Conservation (phyloP, 1,284 basidiomycete species). For the Rugosomyces carneus region DNA sequence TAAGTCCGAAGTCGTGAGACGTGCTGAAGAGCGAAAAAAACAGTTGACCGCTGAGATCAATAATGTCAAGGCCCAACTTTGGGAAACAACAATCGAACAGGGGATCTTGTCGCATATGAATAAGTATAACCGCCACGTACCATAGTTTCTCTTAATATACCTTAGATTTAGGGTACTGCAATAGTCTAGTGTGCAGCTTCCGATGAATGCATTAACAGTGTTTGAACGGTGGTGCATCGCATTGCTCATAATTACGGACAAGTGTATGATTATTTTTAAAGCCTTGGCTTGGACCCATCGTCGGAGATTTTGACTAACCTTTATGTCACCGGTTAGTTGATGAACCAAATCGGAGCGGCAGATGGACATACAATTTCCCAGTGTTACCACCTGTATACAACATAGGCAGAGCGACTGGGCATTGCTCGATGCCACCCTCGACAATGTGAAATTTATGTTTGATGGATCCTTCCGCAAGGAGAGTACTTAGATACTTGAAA, state of each 20-base stretch:
- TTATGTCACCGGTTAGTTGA: not conserved
- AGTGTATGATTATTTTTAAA: slow-evolving; percentile 3
- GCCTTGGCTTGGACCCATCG: slow-evolving; percentile 24
- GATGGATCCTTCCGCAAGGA: slow-evolving; percentile 64
- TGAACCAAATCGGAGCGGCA: not conserved
- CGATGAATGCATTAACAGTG: too few species aligned
- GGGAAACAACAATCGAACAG: slow-evolving; percentile 71
- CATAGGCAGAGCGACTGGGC: slow-evolving; percentile 61
- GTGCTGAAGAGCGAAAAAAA: slow-evolving; percentile 46
- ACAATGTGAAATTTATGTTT: slow-evolving; percentile 79
- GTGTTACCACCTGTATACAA: slow-evolving; percentile 78
- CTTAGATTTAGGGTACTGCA: too few species aligned
- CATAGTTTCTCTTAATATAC: too few species aligned
- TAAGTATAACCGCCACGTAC: slow-evolving; percentile 12
- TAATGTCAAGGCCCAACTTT: slow-evolving; percentile 55
- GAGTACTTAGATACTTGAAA: slow-evolving; percentile 45
- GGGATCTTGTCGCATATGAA: slow-evolving; percentile 53
- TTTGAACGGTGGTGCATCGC: too few species aligned
- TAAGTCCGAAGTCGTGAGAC: slow-evolving; percentile 41
- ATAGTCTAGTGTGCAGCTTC: too few species aligned
- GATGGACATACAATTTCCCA: slow-evolving; percentile 69
- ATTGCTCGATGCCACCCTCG: slow-evolving; percentile 64
- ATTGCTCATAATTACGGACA: not conserved
- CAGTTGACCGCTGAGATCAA: slow-evolving; percentile 53
- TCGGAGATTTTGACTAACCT: slow-evolving; percentile 49